These are phyloP conservation scores for Cnidoscolus chayamansa DNA, from an alignment of 441 rosid genomes.

Conservation along the genomic window DNA sequence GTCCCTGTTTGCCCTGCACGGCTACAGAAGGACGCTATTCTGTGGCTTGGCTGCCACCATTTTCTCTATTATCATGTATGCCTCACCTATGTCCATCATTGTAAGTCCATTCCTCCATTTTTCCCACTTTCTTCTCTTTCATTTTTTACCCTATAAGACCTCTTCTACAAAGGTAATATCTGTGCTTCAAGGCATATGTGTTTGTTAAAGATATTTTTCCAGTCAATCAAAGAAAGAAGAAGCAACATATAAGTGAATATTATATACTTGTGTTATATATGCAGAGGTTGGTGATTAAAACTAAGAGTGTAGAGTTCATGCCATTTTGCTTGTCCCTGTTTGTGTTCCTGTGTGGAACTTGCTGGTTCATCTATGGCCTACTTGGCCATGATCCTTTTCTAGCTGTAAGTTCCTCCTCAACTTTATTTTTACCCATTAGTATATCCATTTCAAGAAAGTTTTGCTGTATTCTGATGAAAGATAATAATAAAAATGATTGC, in stretches of 20 bases:
- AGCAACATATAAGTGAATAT: too few species aligned
- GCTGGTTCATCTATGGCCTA: slow-evolving; percentile 84
- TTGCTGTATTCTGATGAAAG: too few species aligned
- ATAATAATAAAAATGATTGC: background rate
- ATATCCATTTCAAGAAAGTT: too few species aligned
- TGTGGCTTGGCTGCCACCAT: slow-evolving; percentile 76
- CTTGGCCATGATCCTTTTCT: slow-evolving; percentile 80
- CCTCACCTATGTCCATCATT: slow-evolving; percentile 87
- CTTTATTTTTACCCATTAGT: too few species aligned
- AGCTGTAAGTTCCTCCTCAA: slow-evolving; percentile 48
- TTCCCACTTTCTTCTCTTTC: background rate
- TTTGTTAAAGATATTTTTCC: too few species aligned
- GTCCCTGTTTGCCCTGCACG: slow-evolving; percentile 66
- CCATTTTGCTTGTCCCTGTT: slow-evolving; percentile 90
- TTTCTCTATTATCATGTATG: slow-evolving; percentile 94
- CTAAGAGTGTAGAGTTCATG: slow-evolving; percentile 93
- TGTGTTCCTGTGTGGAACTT: slow-evolving; percentile 87
- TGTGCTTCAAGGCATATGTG: too few species aligned
- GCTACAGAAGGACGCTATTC: slow-evolving; percentile 57
- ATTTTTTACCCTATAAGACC: too few species aligned
- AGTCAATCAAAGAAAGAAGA: too few species aligned
- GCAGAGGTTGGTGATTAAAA: slow-evolving; percentile 86
- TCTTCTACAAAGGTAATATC: too few species aligned
- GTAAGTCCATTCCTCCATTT: slow-evolving; percentile 36
- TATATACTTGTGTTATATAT: background rate